phyloP scores from a whole-genome alignment of 345 rosid genomes.

The Raphanus raphanistrum region DNA sequence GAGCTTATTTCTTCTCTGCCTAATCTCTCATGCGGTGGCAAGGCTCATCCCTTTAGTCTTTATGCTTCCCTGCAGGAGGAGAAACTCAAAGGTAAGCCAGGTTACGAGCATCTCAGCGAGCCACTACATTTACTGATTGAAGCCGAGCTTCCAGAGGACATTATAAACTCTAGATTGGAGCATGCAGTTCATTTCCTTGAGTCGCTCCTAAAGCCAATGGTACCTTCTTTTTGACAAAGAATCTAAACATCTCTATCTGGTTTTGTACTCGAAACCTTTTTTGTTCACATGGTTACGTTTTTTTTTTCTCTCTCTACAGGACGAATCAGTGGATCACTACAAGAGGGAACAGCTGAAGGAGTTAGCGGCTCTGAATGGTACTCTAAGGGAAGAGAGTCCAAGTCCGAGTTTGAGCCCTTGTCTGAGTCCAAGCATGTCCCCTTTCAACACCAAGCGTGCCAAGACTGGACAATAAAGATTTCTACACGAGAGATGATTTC shows the following conservation, averaged over 20 bases:
- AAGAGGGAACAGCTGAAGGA: constrained; percentile 92
- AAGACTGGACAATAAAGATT: constrained; percentile 72
- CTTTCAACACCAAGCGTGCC: constrained; percentile 82
- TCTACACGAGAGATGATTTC: constrained; percentile 12
- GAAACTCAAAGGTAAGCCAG: constrained; percentile 85
- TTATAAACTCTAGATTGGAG: constrained; percentile 65
- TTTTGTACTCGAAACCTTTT: constrained; percentile 9
- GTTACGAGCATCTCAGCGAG: constrained; percentile 92
- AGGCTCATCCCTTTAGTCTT: constrained; percentile 1
- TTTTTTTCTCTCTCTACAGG: constrained; percentile 42
- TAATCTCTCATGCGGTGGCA: background rate
- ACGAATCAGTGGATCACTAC: constrained; percentile 85
- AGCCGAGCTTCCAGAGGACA: constrained; percentile 89
- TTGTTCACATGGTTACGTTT: constrained; percentile 14
- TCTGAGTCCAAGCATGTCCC: constrained; percentile 90
- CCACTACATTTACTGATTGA: constrained; percentile 82
- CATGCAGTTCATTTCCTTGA: constrained; percentile 70
- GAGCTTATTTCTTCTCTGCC: background rate
- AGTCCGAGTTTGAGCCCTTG: constrained; percentile 89
- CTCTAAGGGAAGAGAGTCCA: constrained; percentile 82
- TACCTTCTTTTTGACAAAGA: constrained; percentile 26
- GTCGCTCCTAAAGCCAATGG: constrained; percentile 90
- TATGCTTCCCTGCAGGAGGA: constrained; percentile 58
- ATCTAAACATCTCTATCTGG: background rate
- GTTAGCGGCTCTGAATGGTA: constrained; percentile 80